Percentiles rank a stretch among this genome's conserved stretches.
These are phyloP conservation scores for Phenoliferia sp. DNA, from an alignment of 1,284 basidiomycete species.

Conservation along the genomic window DNA sequence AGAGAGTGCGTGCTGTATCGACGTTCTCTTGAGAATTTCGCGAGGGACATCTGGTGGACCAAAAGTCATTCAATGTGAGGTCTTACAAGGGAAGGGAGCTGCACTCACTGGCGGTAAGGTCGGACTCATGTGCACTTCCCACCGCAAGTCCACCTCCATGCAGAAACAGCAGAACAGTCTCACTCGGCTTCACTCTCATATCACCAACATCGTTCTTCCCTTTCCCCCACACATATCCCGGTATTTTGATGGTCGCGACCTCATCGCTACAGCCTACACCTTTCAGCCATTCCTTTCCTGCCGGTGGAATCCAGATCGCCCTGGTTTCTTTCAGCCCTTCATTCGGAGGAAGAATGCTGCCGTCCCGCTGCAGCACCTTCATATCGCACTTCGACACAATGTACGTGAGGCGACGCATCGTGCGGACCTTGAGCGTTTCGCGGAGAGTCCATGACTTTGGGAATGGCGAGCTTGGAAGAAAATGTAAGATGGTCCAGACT, in stretches of 20 bases:
- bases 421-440: not conserved
- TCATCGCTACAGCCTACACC: not conserved
- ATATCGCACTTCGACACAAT: not conserved
- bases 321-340: not conserved
- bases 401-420: not conserved
- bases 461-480: not conserved
- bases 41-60: not conserved
- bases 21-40: not conserved
- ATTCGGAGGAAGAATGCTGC: not conserved
- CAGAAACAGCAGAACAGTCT: not conserved
- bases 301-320: not conserved
- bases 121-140: not conserved
- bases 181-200: not conserved
- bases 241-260: not conserved
- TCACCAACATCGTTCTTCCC: not conserved
- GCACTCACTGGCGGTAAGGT: not conserved
- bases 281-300: not conserved
- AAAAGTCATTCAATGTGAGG: not conserved
- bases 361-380: not conserved
- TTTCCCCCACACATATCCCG: not conserved
- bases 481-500: not conserved
- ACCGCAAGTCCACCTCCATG: not conserved
- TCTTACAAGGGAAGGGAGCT: not conserved
- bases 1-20: not conserved
- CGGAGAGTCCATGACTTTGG: not conserved